Percentiles rank a stretch among this genome's conserved stretches.
Conservation (phyloP, 2,329 filamentous ascomycete species). For the Fusarium burgessii region DNA sequence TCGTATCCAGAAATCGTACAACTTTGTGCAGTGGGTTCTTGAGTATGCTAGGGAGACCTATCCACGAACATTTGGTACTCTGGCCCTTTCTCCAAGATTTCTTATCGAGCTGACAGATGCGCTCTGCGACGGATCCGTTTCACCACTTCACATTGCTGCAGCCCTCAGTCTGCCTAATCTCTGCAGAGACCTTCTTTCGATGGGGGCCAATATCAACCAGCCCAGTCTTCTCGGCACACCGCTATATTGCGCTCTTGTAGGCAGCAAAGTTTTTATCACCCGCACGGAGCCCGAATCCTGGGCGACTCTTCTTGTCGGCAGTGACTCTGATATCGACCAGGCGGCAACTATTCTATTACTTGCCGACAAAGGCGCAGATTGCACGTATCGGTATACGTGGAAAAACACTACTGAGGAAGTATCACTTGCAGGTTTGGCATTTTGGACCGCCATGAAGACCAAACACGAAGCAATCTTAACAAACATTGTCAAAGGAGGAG, state of each 20-base stretch:
- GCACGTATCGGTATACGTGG: conserved; percentile 30
- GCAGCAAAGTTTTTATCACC: conserved; percentile 44
- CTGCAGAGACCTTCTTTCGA: conserved; percentile 44
- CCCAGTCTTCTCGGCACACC: conserved; percentile 47
- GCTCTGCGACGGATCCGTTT: conserved; percentile 45
- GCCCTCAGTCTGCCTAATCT: conserved; percentile 49
- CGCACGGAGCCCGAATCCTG: conserved; percentile 38
- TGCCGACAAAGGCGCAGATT: conserved; percentile 40
- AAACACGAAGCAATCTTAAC: conserved; percentile 44
- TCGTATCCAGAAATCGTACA: conserved; percentile 39
- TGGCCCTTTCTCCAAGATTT: conserved; percentile 38
- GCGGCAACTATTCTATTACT: conserved; percentile 41
- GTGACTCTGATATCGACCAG: conserved; percentile 22
- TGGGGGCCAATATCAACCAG: conserved; percentile 39
- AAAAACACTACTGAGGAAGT: conserved; percentile 27
- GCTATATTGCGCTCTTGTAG: conserved; percentile 52
- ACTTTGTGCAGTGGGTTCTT: conserved; percentile 54
- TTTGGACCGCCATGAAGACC: conserved; percentile 45
- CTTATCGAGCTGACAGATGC: conserved; percentile 49
- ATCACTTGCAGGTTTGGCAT: conserved; percentile 42
- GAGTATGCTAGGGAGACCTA: conserved; percentile 50
- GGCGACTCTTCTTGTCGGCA: conserved; percentile 31
- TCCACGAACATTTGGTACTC: conserved; percentile 41
- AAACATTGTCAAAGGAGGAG: conserved; percentile 28
- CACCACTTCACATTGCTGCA: conserved; percentile 52